Evolutionary conservation across 2,329 filamentous ascomycete species (phyloP).

Genomic region (Ascochyta fabae): DNA sequence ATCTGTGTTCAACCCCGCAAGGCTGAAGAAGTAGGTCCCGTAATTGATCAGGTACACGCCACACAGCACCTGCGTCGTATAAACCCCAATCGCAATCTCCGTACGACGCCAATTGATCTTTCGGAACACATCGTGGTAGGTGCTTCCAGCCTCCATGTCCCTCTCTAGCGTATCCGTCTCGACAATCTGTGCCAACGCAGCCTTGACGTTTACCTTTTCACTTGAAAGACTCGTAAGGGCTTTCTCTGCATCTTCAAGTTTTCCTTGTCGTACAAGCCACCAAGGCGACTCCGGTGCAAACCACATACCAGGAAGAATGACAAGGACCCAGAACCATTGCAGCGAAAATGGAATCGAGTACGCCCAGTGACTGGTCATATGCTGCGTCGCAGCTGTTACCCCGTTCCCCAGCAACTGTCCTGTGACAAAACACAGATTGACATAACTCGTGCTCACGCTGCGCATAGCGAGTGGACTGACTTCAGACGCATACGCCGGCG

Average conservation of each 20-base stretch:
- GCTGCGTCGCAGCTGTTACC: conserved; percentile 57
- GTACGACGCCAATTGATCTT: conserved; percentile 78
- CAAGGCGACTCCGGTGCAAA: conserved; percentile 71
- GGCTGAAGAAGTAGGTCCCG: conserved; percentile 52
- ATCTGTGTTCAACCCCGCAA: conserved; percentile 48
- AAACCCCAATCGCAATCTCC: conserved; percentile 63
- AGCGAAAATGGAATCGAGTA: conserved; percentile 69
- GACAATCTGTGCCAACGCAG: conserved; percentile 68
- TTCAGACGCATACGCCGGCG: conserved; percentile 18
- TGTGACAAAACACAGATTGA: conserved; percentile 68
- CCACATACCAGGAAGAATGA: conserved; percentile 66
- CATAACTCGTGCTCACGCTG: conserved; percentile 64
- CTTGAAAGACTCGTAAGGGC: conserved; percentile 65
- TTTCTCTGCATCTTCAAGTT: conserved; percentile 67
- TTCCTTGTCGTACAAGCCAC: conserved; percentile 73
- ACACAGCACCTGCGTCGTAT: conserved; percentile 51
- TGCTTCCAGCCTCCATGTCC: conserved; percentile 18
- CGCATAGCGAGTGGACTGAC: conserved; percentile 60
- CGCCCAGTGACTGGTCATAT: conserved; percentile 59
- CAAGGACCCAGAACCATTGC: conserved; percentile 75
- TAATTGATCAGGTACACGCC: conserved; percentile 52
- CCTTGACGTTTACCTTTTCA: conserved; percentile 48
- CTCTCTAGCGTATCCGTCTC: conserved; percentile 68
- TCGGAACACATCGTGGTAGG: conserved; percentile 66
- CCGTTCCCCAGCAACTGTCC: conserved; percentile 63